These are phyloP conservation scores for Aphanomyces invadans DNA, from an alignment of 352 stramenopile species.

Conservation along the genomic window DNA sequence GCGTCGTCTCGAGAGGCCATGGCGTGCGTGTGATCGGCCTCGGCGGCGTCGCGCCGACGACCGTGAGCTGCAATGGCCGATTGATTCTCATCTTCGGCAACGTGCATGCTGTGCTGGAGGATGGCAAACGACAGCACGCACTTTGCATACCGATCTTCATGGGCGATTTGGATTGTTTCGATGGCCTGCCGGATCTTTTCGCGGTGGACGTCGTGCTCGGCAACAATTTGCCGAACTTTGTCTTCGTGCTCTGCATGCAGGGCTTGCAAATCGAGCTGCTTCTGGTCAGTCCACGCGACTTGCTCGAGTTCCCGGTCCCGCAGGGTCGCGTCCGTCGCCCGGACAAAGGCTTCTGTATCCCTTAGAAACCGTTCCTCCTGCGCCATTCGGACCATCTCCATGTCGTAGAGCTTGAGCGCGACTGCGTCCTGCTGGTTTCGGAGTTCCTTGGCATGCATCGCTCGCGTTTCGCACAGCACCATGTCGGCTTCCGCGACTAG, in stretches of 20 bases:
- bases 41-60: background rate
- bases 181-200: background rate
- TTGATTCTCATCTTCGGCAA: background rate
- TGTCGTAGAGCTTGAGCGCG: background rate
- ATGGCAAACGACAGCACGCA: background rate
- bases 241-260: slow-evolving; percentile 10
- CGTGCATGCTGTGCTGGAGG: background rate
- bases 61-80: background rate
- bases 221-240: background rate
- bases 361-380: slow-evolving; percentile 10
- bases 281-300: slow-evolving; percentile 11
- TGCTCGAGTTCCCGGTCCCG: background rate
- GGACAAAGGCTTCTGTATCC: slow-evolving; percentile 11
- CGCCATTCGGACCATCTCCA: slow-evolving; percentile 7
- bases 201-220: background rate
- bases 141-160: slow-evolving; percentile 1
- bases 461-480: slow-evolving; percentile 16
- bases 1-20: background rate
- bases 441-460: slow-evolving; percentile 16
- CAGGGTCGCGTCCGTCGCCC: background rate
- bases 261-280: slow-evolving; percentile 2
- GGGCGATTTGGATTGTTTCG: slow-evolving; percentile 1
- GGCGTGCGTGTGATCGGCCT: background rate
- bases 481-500: slow-evolving; percentile 15
- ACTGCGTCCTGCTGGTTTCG: background rate